Evolutionary conservation across 2,329 filamentous ascomycete genomes (phyloP), one percentile per base, ranked within the genome.

Genomic region (Aspergillus brunneoviolaceus): DNA sequence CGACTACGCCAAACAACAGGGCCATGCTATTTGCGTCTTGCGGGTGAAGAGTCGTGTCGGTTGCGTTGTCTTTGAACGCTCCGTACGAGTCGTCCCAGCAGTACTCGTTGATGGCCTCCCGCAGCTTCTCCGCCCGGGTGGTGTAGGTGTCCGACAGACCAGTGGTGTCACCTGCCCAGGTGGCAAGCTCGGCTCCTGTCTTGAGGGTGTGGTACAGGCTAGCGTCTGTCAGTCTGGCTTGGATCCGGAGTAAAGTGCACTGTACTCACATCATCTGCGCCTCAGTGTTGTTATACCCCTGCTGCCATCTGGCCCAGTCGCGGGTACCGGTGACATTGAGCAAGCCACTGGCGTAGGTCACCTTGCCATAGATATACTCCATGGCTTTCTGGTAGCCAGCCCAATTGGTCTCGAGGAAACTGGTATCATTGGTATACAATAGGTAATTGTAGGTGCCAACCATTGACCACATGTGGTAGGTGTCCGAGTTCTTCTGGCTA

Each of bases 11-110:
- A 59, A 83, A 83, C 45, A 82, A 72, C 3, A 86, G 72, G 0
- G 84, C 80, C 70, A 87, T 78, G 56, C 81, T 79, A 71, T 88
- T 88, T 12, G 80, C 84, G 62, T 87, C 85, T 72, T 89, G 85
- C 0, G 85, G 84, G 62, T 84, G 76, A 3, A 89, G 74, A 0
- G 78, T 77, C 2, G 79, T 81, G 5, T 75, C 69, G 0, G 79
- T 80, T 42, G 81, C 79, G 62, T 85, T 86, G 69, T 85, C 82
- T 57, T 78, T 77, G 73, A 86, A 84, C 62, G 84, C 77, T 27
- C 81, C 80, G n/a, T 75, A 75, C 1, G 68, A 56, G 0, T 72
- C 64, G 62, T 85, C 80, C 79, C 81, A 86, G 60, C 83, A 79
- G 51, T 79, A 73, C 11, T 68, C 67, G 49, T 82, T 79, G 27